Evolutionary conservation across 768 basidiomycete species (phyloP).

Genomic region (Leccinum rimulosum): DNA sequence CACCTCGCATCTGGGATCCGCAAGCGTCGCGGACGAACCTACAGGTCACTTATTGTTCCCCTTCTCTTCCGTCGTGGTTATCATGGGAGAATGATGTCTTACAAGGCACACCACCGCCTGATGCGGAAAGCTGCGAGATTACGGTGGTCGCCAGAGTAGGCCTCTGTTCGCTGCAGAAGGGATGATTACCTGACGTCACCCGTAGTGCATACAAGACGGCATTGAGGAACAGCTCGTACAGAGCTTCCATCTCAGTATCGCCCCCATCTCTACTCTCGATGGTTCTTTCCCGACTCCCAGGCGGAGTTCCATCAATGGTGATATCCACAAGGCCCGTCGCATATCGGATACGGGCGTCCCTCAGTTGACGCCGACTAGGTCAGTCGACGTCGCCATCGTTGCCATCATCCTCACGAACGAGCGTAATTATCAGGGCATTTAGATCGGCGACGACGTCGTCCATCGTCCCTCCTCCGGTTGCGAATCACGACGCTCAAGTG

Average conservation of each 20-base stretch:
- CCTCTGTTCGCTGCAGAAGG: constrained; percentile 10
- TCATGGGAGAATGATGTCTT: constrained; percentile 83
- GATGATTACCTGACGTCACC: constrained; percentile 12
- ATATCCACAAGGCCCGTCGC: constrained; percentile 40
- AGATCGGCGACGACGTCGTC: constrained; percentile 33
- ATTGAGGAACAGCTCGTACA: constrained; percentile 66
- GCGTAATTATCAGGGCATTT: constrained; percentile 21
- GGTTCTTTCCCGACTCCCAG: constrained; percentile 42
- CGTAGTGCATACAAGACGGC: constrained; percentile 62
- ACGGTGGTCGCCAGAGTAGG: constrained; percentile 74
- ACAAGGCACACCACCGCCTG: constrained; percentile 74
- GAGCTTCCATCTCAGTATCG: constrained; percentile 69
- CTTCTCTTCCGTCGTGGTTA: constrained; percentile 82
- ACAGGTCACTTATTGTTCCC: constrained; percentile 76
- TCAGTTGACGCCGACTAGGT: constrained; percentile 33
- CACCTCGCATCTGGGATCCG: constrained; percentile 95
- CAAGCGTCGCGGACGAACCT: constrained; percentile 82
- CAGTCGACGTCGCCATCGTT: constrained; percentile 1
- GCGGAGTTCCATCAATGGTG: constrained; percentile 47
- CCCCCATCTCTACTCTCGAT: constrained; percentile 57
- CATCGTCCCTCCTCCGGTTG: constrained; percentile 31
- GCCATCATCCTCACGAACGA: constrained; percentile 6
- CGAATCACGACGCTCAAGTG: constrained; percentile 63
- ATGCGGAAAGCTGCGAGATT: constrained; percentile 73
- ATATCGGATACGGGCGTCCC: constrained; percentile 39